These are phyloP conservation scores for Arthonia radiata DNA, from an alignment of 495 filamentous ascomycete species.

Conservation along the genomic window DNA sequence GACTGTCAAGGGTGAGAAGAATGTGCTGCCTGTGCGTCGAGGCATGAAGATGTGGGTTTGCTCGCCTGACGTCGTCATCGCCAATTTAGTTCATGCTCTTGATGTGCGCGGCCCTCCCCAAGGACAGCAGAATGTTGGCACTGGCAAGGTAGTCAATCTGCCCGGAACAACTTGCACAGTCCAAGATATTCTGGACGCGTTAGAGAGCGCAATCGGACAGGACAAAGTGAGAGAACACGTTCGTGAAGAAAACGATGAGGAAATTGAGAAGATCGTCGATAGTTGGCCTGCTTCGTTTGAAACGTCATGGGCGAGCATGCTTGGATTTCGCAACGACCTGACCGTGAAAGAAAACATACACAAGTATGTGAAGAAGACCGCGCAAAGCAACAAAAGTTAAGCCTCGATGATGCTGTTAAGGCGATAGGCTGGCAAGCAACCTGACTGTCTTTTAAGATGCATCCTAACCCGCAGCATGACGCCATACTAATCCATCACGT, in stretches of 20 bases:
- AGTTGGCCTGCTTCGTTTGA: slow-evolving; percentile 51
- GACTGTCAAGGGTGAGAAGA: slow-evolving; percentile 36
- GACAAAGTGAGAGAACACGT: slow-evolving; percentile 36
- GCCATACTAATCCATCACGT: too few relatives aligned
- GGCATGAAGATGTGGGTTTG: slow-evolving; percentile 37
- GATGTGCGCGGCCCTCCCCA: slow-evolving; percentile 22
- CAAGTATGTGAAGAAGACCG: too few relatives aligned
- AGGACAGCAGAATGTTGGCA: slow-evolving; percentile 24
- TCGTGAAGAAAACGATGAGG: slow-evolving; percentile 38
- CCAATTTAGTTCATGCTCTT: slow-evolving; percentile 43
- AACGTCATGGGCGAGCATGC: slow-evolving; percentile 10
- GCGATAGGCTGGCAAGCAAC: too few relatives aligned
- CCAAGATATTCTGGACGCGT: slow-evolving; percentile 49
- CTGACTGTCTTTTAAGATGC: too few relatives aligned
- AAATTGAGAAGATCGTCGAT: slow-evolving; percentile 43
- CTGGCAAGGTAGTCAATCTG: slow-evolving; percentile 42
- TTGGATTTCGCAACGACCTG: slow-evolving; percentile 9
- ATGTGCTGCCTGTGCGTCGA: slow-evolving; percentile 28
- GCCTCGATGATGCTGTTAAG: too few relatives aligned
- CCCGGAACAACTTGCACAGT: slow-evolving; percentile 49
- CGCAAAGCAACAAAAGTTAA: too few relatives aligned
- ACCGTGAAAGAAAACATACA: too few relatives aligned
- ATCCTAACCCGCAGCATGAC: too few relatives aligned
- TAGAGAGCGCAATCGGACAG: slow-evolving; percentile 43
- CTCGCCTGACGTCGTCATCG: slow-evolving; percentile 37